Conservation (phyloP, 2,329 filamentous ascomycete genomes). For the Exserohilum rostratum region DNA sequence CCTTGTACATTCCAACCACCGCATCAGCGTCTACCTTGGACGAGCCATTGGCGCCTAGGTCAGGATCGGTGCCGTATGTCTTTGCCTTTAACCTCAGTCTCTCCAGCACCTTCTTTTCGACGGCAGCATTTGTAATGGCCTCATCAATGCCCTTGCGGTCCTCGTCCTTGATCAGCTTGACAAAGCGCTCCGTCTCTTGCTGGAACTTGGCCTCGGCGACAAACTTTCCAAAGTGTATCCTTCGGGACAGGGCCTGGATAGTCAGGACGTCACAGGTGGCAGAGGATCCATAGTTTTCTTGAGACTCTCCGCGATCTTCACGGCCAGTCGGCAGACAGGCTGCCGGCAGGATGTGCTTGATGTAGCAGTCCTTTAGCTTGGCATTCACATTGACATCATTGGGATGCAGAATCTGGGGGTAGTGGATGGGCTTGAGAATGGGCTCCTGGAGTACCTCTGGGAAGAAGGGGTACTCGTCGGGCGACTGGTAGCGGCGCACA, state of each 20-base stretch:
- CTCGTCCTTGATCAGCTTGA: constrained; percentile 76
- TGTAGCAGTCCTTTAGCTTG: constrained; percentile 85
- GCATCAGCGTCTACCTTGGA: constrained; percentile 91
- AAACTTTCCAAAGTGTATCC: constrained; percentile 98
- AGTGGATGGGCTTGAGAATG: constrained; percentile 85
- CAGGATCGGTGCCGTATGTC: constrained; percentile 92
- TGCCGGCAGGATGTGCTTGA: constrained; percentile 78
- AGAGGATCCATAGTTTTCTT: constrained; percentile 94
- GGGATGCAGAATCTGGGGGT: constrained; percentile 83
- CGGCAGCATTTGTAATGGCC: constrained; percentile 86
- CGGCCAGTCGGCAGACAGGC: constrained; percentile 81
- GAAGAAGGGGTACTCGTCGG: constrained; percentile 98
- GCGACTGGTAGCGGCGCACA: constrained; percentile 92
- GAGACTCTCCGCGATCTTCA: constrained; percentile 78
- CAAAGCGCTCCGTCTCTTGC: constrained; percentile 80
- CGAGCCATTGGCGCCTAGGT: constrained; percentile 61
- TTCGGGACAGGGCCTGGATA: constrained; percentile 84
- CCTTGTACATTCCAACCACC: constrained; percentile 50
- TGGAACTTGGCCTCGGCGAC: constrained; percentile 96
- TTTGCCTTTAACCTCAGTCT: constrained; percentile 84
- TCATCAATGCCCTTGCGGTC: constrained; percentile 83
- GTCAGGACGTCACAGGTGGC: constrained; percentile 90
- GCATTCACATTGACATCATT: constrained; percentile 92
- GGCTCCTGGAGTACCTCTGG: constrained; percentile 77
- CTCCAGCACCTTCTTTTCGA: constrained; percentile 91